Evolutionary conservation across 1,139 yeast species (phyloP), one percentile per base, ranked within the genome.

Genomic region (Candida sojae): DNA sequence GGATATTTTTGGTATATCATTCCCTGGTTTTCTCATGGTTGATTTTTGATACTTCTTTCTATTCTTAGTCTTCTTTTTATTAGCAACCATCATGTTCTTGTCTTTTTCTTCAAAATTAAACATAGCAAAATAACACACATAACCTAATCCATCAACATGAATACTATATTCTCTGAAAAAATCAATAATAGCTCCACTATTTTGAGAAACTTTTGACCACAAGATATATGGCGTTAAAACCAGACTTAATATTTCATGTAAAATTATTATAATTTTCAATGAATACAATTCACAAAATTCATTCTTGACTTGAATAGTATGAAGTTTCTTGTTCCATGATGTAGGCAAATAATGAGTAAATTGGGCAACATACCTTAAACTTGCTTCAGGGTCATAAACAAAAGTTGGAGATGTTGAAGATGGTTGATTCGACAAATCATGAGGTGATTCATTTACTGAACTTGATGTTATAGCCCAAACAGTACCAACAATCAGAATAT

Each of bases 111-210:
- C 87, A 53, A 86, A 82, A 57, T 88, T 88, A 67, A 93, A 95
- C 83, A 89, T 88, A 2, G 99, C 98, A 74, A 85, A 90, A 39
- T 89, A 86, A 62, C 99, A 93, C 34, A 93, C 96, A 60, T 92
- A 88, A 0, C 99, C 99, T 41, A 93, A 71, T 0, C 97, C 98
- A 68, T 92, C 98, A 43, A 92, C 90, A 63, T 92, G 95, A 10
- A 91, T 84, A 9, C 96, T 84, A 57, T 82, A 86, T 52, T 93
- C 97, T 49, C 98, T 70, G 66, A 92, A 89, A 60, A 93, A 93
- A 62, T 93, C 98, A 35, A 93, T 81, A 39, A 93, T 86, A 34
- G 82, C 75, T 32, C 89, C 92, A 12, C 93, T 75, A 43, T 82
- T 78, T 44, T 77, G 77, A 11, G 96, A 90, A 29, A 93, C 71